Conservation (phyloP, 352 stramenopile species). For the Globisporangium orthogonon region DNA sequence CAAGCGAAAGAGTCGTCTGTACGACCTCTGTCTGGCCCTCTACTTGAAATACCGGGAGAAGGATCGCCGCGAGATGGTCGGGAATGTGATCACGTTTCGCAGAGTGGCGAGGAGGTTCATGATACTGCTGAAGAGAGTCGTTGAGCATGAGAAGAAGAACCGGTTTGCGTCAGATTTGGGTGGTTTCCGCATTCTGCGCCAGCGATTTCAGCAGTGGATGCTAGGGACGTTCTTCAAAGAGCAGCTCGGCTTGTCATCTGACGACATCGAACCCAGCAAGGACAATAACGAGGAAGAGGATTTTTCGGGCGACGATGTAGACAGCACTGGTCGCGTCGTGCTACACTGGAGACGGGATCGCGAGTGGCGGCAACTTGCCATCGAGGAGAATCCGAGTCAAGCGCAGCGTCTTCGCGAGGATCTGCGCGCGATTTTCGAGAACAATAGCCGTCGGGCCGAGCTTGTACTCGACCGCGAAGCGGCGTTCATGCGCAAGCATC, state of each 20-base stretch:
- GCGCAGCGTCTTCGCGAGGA: constrained; percentile 28
- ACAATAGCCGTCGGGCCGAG: constrained; percentile 23
- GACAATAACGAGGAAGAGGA: neutral
- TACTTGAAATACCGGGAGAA: constrained; percentile 54
- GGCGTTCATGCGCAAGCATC: constrained; percentile 25
- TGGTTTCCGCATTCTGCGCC: constrained; percentile 28
- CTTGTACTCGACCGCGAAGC: constrained; percentile 31
- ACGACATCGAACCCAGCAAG: neutral
- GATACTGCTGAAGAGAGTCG: constrained; percentile 14
- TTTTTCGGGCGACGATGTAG: constrained; percentile 7
- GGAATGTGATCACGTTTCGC: constrained; percentile 49
- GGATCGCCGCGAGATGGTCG: constrained; percentile 42
- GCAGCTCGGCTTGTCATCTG: neutral
- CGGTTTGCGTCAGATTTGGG: constrained; percentile 48
- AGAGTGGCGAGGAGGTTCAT: constrained; percentile 33
- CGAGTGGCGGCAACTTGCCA: constrained; percentile 37
- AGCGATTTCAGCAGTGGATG: constrained; percentile 41
- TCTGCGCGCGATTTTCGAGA: constrained; percentile 23
- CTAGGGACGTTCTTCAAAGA: constrained; percentile 27
- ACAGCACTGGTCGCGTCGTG: constrained; percentile 12
- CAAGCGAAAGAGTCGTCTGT: constrained; percentile 53
- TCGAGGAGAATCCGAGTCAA: constrained; percentile 29
- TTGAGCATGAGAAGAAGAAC: constrained; percentile 31
- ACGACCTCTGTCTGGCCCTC: constrained; percentile 44
- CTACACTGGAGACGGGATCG: constrained; percentile 45